A percentile compares a stretch with the other conserved stretches of the same genome.
Evolutionary conservation across 2,329 filamentous ascomycete species (phyloP).

Genomic region (Xylariaceae sp.): DNA sequence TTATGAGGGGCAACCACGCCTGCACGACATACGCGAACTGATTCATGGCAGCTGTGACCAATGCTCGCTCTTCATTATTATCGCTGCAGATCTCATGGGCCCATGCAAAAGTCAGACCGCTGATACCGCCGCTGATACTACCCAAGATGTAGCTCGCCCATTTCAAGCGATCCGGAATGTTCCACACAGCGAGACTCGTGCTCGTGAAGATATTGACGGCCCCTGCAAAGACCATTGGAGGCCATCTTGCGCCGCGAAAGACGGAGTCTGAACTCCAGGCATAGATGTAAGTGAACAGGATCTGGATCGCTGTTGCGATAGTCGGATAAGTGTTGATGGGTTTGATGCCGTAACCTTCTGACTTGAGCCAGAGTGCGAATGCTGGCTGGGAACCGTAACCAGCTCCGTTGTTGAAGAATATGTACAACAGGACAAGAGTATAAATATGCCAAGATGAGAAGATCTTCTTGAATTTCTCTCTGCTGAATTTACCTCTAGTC

Average conservation of each 20-base stretch:
- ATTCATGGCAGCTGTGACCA: constrained; percentile 66
- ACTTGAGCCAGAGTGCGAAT: constrained; percentile 51
- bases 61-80: constrained; percentile 62
- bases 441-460: constrained; percentile 66
- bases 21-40: constrained; percentile 68
- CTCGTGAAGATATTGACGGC: constrained; percentile 41
- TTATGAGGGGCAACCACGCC: constrained; percentile 64
- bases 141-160: constrained; percentile 62
- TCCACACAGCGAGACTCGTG: constrained; percentile 41
- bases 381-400: constrained; percentile 49
- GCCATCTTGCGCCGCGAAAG: constrained; percentile 60
- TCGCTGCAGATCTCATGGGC: constrained; percentile 49
- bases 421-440: constrained; percentile 54
- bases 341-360: constrained; percentile 38
- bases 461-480: constrained; percentile 56
- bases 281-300: constrained; percentile 60
- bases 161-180: constrained; percentile 52
- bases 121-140: constrained; percentile 49
- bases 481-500: constrained; percentile 38
- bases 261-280: constrained; percentile 65
- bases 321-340: constrained; percentile 54
- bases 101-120: constrained; percentile 47
- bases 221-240: constrained; percentile 58
- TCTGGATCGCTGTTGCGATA: constrained; percentile 51
- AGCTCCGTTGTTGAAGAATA: constrained; percentile 63